A percentile compares a stretch with the other conserved stretches of the same genome.
Evolutionary conservation across 2,329 filamentous ascomycete species (phyloP).

Genomic region (Fonsecaea nubica): DNA sequence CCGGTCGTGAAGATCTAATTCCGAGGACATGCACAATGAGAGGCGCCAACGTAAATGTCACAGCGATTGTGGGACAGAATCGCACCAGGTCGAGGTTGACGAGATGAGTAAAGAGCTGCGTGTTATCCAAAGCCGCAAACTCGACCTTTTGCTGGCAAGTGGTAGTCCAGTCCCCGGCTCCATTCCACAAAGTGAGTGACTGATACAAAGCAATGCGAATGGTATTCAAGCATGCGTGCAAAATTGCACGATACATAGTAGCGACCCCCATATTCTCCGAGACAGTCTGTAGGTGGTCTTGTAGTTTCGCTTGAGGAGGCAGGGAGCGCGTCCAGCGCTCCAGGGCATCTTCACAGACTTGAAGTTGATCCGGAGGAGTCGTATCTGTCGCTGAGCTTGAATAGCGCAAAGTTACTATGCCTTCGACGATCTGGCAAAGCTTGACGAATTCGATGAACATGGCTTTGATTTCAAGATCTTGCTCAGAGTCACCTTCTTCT

Average conservation of each 20-base stretch:
- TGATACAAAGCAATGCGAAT: conserved; percentile 22
- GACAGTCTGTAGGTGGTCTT: conserved; percentile 10
- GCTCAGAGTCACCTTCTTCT: conserved; percentile 15
- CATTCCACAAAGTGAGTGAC: conserved; percentile 16
- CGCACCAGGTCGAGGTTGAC: conserved; percentile 19
- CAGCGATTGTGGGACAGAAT: conserved; percentile 16
- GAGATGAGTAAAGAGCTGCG: conserved; percentile 17
- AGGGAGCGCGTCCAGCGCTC: conserved; percentile 13
- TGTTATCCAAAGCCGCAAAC: conserved; percentile 16
- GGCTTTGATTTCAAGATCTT: conserved; percentile 14
- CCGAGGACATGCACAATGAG: conserved; percentile 16
- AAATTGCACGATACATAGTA: conserved; percentile 12
- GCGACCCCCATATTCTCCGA: conserved; percentile 1
- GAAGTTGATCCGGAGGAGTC: conserved; percentile 11
- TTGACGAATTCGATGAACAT: conserved; percentile 21
- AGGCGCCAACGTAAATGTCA: conserved; percentile 14
- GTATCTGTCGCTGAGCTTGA: conserved; percentile 4
- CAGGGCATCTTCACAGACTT: conserved; percentile 17
- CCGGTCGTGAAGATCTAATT: conserved; percentile 6
- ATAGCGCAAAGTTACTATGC: conserved; percentile 16
- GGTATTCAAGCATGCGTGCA: conserved; percentile 17
- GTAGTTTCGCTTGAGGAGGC: conserved; percentile 8
- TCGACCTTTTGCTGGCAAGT: conserved; percentile 16
- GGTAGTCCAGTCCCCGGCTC: conserved; percentile 8
- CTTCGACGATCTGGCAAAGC: conserved; percentile 20